Evolutionary conservation across 2,329 filamentous ascomycete genomes (phyloP).

Genomic region (Domatiomyces catenatus): DNA sequence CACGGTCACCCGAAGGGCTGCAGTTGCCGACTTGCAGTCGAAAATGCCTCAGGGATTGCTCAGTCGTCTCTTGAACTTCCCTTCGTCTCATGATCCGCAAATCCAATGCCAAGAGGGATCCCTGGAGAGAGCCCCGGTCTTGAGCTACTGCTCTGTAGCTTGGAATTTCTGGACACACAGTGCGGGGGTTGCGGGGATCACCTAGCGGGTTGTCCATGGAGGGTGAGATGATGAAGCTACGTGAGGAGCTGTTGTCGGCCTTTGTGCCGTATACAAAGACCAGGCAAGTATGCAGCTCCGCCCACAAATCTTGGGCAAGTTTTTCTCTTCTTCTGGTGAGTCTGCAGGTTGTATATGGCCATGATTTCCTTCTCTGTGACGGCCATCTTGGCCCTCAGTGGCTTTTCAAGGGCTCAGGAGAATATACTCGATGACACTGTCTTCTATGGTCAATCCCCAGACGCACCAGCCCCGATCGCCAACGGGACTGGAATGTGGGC

Average conservation of each 20-base stretch:
- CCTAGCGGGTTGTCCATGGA: too few species aligned
- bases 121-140: too few species aligned
- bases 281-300: background rate
- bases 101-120: too few species aligned
- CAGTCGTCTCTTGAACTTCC: too few species aligned
- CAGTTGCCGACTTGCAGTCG: too few species aligned
- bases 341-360: background rate
- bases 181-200: too few species aligned
- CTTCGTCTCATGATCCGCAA: too few species aligned
- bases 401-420: conserved; percentile 5
- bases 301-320: background rate
- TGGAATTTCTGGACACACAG: too few species aligned
- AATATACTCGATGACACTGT: conserved; percentile 16
- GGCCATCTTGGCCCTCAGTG: background rate
- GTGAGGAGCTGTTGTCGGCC: background rate
- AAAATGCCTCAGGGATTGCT: too few species aligned
- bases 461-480: background rate
- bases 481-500: conserved; percentile 7
- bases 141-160: too few species aligned
- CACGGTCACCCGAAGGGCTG: too few species aligned
- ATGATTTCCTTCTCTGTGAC: background rate
- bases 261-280: background rate
- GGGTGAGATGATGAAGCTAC: background rate
- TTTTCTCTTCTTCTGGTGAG: background rate
- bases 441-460: conserved; percentile 15